A percentile compares a stretch with the other conserved stretches of the same genome.
phyloP scores from a whole-genome alignment of 345 rosid genomes.

The Camelina laxa region DNA sequence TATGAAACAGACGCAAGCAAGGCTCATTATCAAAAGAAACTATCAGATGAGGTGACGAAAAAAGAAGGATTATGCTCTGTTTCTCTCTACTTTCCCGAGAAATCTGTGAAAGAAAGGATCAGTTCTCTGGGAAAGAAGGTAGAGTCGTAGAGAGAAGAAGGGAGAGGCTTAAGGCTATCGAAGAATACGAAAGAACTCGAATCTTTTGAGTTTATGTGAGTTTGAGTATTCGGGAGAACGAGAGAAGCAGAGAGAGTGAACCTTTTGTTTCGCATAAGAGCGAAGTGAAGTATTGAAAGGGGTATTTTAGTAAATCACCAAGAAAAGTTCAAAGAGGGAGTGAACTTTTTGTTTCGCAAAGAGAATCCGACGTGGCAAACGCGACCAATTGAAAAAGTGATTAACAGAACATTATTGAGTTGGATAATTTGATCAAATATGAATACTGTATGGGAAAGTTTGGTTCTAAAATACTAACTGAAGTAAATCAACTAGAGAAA shows the following conservation, averaged over 20 bases:
- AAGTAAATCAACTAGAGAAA: background rate
- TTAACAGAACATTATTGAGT: background rate
- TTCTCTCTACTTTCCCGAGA: constrained; percentile 2
- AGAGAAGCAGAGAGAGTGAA: constrained; percentile 23
- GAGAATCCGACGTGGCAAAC: constrained; percentile 17
- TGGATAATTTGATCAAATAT: background rate
- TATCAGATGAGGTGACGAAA: background rate
- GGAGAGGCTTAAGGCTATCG: constrained; percentile 15
- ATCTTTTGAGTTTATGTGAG: constrained; percentile 19
- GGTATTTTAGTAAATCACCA: constrained; percentile 24
- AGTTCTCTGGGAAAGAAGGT: constrained; percentile 37
- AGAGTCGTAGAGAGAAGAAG: background rate
- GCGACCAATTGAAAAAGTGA: background rate
- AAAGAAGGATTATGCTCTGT: background rate
- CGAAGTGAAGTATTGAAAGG: background rate
- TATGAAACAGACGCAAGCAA: constrained; percentile 14
- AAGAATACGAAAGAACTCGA: constrained; percentile 8
- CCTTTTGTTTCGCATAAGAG: too few species aligned
- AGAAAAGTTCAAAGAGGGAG: background rate
- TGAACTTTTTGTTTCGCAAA: background rate
- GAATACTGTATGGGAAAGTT: too few species aligned
- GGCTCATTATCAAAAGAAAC: background rate
- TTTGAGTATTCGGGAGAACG: background rate
- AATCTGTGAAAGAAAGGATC: constrained; percentile 35
- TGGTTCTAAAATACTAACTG: background rate